phyloP scores from a whole-genome alignment of 1,139 yeast species.

The Yamadazyma songkhlaensis region DNA sequence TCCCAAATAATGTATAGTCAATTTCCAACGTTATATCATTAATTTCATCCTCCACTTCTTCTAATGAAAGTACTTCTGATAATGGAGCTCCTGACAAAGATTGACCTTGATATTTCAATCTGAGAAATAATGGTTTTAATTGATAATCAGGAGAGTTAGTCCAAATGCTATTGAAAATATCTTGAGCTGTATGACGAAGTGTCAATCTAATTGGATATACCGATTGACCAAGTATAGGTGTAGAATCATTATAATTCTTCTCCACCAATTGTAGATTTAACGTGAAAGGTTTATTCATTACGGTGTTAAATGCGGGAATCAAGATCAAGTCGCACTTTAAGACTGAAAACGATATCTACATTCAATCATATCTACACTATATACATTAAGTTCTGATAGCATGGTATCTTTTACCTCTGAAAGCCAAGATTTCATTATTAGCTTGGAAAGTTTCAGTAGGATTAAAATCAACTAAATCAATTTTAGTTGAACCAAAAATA shows the following conservation, averaged over 20 bases:
- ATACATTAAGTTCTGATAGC: constrained; percentile 44
- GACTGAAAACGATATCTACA: neutral
- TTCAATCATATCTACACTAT: constrained; percentile 7
- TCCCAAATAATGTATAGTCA: constrained; percentile 22
- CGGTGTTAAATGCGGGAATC: too few relatives aligned
- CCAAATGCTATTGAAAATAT: constrained; percentile 30
- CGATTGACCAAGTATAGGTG: constrained; percentile 5
- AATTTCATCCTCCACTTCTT: constrained; percentile 6
- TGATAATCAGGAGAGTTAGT: constrained; percentile 18
- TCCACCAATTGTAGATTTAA: constrained; percentile 18
- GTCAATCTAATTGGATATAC: constrained; percentile 19
- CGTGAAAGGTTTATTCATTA: constrained; percentile 25
- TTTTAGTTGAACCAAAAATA: constrained; percentile 79
- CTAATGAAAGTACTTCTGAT: constrained; percentile 15
- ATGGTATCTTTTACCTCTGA: constrained; percentile 96
- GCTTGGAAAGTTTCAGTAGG: constrained; percentile 93
- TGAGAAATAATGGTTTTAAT: constrained; percentile 24
- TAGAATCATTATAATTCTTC: constrained; percentile 8
- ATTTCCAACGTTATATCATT: constrained; percentile 13
- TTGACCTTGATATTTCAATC: constrained; percentile 10
- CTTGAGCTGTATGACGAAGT: constrained; percentile 19
- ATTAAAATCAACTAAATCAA: constrained; percentile 87
- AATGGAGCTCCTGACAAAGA: constrained; percentile 12
- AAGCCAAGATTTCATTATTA: constrained; percentile 83
- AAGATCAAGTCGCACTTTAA: neutral